A percentile compares a stretch with the other conserved stretches of the same genome.
These are phyloP conservation scores for Mycena leptocephala DNA, from an alignment of 768 basidiomycete species.

Conservation along the genomic window DNA sequence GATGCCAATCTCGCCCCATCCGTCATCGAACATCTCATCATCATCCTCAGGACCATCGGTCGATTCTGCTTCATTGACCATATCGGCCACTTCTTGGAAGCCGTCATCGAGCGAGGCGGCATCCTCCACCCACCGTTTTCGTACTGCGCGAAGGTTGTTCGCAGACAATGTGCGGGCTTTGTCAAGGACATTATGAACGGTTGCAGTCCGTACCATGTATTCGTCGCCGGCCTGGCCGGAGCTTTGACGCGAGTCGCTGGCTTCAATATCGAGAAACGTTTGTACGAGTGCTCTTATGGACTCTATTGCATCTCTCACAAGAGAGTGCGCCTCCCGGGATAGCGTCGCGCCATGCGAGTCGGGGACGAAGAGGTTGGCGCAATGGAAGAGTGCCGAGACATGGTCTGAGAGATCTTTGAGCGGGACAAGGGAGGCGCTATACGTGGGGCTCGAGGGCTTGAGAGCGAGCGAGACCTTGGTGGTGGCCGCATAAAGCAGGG, in stretches of 20 bases:
- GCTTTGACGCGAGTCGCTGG: slow-evolving; percentile 34
- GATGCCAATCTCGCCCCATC: slow-evolving; percentile 78
- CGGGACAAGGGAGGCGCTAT: slow-evolving; percentile 65
- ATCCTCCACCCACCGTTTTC: slow-evolving; percentile 66
- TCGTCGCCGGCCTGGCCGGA: slow-evolving; percentile 55
- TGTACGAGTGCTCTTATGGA: slow-evolving; percentile 62
- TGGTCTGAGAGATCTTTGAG: slow-evolving; percentile 70
- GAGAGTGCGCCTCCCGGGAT: slow-evolving; percentile 57
- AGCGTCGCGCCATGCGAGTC: slow-evolving; percentile 63
- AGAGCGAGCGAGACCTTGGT: slow-evolving; percentile 78
- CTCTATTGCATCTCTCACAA: slow-evolving; percentile 60
- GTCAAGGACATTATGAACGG: slow-evolving; percentile 76
- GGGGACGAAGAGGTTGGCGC: slow-evolving; percentile 60
- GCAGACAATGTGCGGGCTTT: slow-evolving; percentile 67
- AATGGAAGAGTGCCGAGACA: slow-evolving; percentile 67
- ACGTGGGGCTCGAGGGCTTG: slow-evolving; percentile 71
- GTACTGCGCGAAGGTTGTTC: slow-evolving; percentile 73
- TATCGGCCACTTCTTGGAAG: slow-evolving; percentile 69
- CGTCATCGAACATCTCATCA: slow-evolving; percentile 56
- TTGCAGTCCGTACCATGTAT: slow-evolving; percentile 71
- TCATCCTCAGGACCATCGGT: slow-evolving; percentile 50
- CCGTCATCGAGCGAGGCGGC: slow-evolving; percentile 75
- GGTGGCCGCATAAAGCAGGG: slow-evolving; percentile 68
- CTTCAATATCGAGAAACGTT: slow-evolving; percentile 57
- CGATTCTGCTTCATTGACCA: slow-evolving; percentile 60